Base-by-base conservation (phyloP, 164 flowering plant species). In the Liriodendron chinense region DNA sequence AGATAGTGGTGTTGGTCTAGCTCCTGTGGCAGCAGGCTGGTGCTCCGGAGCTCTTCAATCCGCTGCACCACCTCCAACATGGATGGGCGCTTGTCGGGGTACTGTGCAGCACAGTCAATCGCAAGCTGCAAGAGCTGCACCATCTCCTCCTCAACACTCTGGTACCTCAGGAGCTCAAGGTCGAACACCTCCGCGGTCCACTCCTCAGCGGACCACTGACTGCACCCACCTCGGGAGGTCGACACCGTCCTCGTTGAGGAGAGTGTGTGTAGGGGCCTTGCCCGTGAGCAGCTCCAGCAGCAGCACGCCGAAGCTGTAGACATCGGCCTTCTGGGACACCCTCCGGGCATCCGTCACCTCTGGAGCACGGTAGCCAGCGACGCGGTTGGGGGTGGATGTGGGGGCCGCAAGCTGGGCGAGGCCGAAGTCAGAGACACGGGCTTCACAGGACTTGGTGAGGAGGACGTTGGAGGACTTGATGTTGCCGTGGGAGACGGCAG, bases 161-260 rank as follows among this genome's bases (percentile, higher is more conserved):
- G 91, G 86, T 92, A 91, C 78, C 95, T 83, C 22, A 92, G 82
- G 25, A 94, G 94, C 85, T 94, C 96, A 1, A 83, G 77, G 72
- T 94, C 98, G 69, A 94, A 92, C 34, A 94, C 94, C 86, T 92
- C 92, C 0, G 92, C 71, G 0, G 91, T 84, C 96, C 94, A 94
- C 73, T 93, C 94, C 62, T 94, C 98, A 23, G n/a, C 85, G 82
- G 12, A 91, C 93, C 24, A 94, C 92, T 0, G 97, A 91, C 61
- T 89, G 94, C 21, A 92, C 98, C 98, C 98, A 94, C 68, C 95
- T 84, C 2, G 98, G 98, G 8, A 92, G 89, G 77, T 94, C 97
- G 0, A 92, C 96, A 2, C 94, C 98, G 48, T 91, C 98, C 79
- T 91, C 98, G 28, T 90, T 89, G 71, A 89, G 26, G 34, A 84